Evolutionary conservation across 257 asterid species (phyloP).

Genomic region (Solanum neorickii): DNA sequence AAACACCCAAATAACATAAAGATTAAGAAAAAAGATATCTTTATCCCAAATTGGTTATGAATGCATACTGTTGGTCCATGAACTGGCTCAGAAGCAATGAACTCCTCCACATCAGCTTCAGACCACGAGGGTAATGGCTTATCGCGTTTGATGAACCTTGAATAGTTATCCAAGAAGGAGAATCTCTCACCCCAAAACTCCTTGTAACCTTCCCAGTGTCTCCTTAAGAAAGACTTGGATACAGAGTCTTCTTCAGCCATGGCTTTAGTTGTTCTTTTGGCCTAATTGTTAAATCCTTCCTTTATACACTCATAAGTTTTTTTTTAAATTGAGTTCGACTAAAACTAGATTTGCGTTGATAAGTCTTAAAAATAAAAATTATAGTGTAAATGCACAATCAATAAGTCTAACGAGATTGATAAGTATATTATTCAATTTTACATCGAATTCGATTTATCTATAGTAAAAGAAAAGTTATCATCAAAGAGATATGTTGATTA

Average conservation of each 20-base stretch:
- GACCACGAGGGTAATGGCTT: constrained; percentile 75
- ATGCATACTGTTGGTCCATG: constrained; percentile 66
- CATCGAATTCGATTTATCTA: too few species aligned
- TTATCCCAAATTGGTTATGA: background rate
- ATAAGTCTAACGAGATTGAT: background rate
- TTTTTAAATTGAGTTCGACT: rapidly evolving
- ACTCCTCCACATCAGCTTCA: constrained; percentile 56
- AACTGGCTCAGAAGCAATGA: constrained; percentile 60
- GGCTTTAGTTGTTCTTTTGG: background rate
- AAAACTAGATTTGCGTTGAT: rapidly evolving
- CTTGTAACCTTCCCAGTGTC: constrained; percentile 51
- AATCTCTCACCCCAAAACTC: constrained; percentile 68
- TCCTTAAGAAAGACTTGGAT: constrained; percentile 10
- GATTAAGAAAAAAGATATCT: background rate
- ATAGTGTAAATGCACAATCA: background rate
- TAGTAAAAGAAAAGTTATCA: too few species aligned
- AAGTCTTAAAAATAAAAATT: too few species aligned
- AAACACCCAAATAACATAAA: background rate
- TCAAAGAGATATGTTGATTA: too few species aligned
- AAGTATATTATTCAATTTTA: too few species aligned
- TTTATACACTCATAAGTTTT: too few species aligned
- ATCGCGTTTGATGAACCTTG: constrained; percentile 51
- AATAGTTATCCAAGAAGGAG: constrained; percentile 47
- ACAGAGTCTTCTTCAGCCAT: background rate
- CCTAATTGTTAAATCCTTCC: background rate